Percentiles rank a stretch among this genome's conserved stretches.
phyloP scores from a whole-genome alignment of 1,139 yeast species.

The Candida sojae region DNA sequence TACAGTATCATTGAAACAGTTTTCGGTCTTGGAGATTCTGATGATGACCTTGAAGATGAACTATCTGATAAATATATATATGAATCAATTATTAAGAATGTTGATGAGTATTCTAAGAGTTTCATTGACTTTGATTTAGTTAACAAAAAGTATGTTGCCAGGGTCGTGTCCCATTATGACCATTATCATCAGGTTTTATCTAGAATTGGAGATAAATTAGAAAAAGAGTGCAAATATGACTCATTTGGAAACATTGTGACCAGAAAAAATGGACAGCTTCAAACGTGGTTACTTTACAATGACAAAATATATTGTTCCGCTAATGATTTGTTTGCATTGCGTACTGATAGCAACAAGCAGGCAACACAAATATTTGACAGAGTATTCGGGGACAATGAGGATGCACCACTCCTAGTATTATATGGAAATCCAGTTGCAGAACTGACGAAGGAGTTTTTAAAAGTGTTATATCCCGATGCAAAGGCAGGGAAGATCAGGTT shows the following conservation, averaged over 20 bases:
- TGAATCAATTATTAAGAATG: constrained; percentile 29
- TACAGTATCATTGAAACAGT: constrained; percentile 45
- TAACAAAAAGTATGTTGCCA: constrained; percentile 57
- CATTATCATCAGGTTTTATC: constrained; percentile 41
- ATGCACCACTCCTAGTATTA: constrained; percentile 42
- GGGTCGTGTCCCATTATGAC: constrained; percentile 63
- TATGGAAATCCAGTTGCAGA: constrained; percentile 56
- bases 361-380: constrained; percentile 54
- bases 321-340: constrained; percentile 67
- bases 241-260: constrained; percentile 36
- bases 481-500: constrained; percentile 66
- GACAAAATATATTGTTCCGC: constrained; percentile 61
- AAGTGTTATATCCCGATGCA: constrained; percentile 62
- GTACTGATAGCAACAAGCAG: constrained; percentile 15
- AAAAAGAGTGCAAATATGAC: constrained; percentile 30
- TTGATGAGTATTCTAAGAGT: constrained; percentile 20
- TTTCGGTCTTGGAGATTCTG: constrained; percentile 26
- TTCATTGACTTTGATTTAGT: constrained; percentile 55
- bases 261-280: constrained; percentile 23
- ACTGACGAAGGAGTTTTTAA: constrained; percentile 57
- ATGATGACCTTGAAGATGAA: constrained; percentile 21
- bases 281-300: constrained; percentile 57
- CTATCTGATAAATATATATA: constrained; percentile 41
- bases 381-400: constrained; percentile 47
- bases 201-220: constrained; percentile 18